Evolutionary conservation across 2,329 filamentous ascomycete species (phyloP), one percentile per base, ranked within the genome.

Genomic region (Colletotrichum tropicale): DNA sequence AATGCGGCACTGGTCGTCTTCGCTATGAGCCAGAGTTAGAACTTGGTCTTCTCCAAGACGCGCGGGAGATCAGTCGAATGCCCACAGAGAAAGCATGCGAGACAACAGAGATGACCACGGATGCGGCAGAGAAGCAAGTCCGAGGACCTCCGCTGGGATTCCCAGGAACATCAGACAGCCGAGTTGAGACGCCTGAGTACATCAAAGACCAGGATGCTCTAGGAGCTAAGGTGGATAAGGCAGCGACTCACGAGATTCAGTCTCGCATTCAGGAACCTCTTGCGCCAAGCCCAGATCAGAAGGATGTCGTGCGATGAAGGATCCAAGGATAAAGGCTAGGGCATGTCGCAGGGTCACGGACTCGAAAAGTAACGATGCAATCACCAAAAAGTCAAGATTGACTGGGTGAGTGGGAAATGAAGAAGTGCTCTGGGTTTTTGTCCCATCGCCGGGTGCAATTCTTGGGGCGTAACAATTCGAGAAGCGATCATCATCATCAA

Each of bases 281-380:
- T 24, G 24, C 24, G 24, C 24, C 24, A 24, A 24, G 24, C 24
- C 24, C 24, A 24, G 24, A 24, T 24, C 24, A 24, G 24, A 24
- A 24, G 10, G 6, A 7, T 48, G 2, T 21, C 2, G 18, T 4
- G 10, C 10, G 6, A 13, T 13, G 18, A 48, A 48, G 18, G 38
- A 6, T 43, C 5, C 0, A 1, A 43, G 18, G 16, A 10, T 9
- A 43, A n/a, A 43, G 15, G 0, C 15, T 38, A 18, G 2, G 36
- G 36, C 0, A 38, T 2, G 2, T 1, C 2, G 8, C 18, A 43
- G 18, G 2, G 38, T 43, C 1, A 4, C 0, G 8, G 18, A 1
- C 38, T 43, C 18, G 18, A 5, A 43, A n/a, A 43, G 38, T 2
- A n/a, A 43, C 8, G 9, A n/a, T 43, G 38, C 1, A 21, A n/a